Evolutionary conservation across 2,329 filamentous ascomycete species (phyloP).

Genomic region (Fusarium beomiforme): DNA sequence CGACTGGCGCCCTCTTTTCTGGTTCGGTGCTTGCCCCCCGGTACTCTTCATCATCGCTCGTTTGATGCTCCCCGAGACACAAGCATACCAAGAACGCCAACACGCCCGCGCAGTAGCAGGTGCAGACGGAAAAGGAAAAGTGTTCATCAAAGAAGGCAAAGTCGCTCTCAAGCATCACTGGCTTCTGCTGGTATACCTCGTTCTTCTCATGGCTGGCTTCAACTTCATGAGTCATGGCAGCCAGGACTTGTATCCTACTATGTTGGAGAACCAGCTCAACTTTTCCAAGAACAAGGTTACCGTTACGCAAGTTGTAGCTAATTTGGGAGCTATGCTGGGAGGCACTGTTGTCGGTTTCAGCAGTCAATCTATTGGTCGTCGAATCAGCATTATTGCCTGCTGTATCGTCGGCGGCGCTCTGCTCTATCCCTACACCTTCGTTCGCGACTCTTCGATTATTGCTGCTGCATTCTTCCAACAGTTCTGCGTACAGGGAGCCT

Average conservation of each 20-base stretch:
- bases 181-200: slow-evolving; percentile 81
- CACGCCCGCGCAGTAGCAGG: slow-evolving; percentile 63
- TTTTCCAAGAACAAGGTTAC: slow-evolving; percentile 68
- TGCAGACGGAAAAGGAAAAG: slow-evolving; percentile 48
- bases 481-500: slow-evolving; percentile 80
- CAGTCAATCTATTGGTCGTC: slow-evolving; percentile 75
- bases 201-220: slow-evolving; percentile 89
- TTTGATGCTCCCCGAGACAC: slow-evolving; percentile 80
- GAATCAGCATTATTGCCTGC: slow-evolving; percentile 74
- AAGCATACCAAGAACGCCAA: slow-evolving; percentile 74
- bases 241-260: slow-evolving; percentile 69
- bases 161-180: slow-evolving; percentile 83
- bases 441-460: slow-evolving; percentile 70
- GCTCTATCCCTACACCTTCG: slow-evolving; percentile 85
- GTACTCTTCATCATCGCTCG: slow-evolving; percentile 84
- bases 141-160: slow-evolving; percentile 80
- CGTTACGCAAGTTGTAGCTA: slow-evolving; percentile 77
- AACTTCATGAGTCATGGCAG: slow-evolving; percentile 91
- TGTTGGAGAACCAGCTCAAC: slow-evolving; percentile 65
- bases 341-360: slow-evolving; percentile 73
- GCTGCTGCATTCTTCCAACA: slow-evolving; percentile 87
- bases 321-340: slow-evolving; percentile 75
- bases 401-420: slow-evolving; percentile 76
- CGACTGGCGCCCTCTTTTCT: slow-evolving; percentile 86
- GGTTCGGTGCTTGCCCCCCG: slow-evolving; percentile 87